Base-by-base conservation (phyloP, 2,329 filamentous ascomycete species). In the Aureobasidium sp. region DNA sequence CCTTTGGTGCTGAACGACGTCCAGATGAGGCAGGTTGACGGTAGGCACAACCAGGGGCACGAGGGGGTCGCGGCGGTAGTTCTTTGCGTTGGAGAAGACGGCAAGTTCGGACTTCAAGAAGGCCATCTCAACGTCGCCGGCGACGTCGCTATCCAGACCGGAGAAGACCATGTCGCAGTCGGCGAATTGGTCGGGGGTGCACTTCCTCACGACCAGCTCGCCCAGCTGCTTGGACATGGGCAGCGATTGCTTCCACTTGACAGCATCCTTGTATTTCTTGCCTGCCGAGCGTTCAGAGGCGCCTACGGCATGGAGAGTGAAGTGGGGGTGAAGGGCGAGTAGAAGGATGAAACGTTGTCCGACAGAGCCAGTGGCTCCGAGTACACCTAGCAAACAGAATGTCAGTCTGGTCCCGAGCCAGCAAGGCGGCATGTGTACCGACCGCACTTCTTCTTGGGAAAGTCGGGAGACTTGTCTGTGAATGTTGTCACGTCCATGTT, bases 31-130 rank as follows among this genome's bases (percentile, higher is more conserved):
- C 13, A 96, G 86, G 79, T 97, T 97, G 74, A 97, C 92, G 25
- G 91, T 96, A 1, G 94, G 94, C 9, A 97, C 92, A 66, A 97
- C 89, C 71, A 97, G 86, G 11, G 94, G 94, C 2, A 97, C 91
- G 53, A 93, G 81, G 25, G 91, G 91, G 73, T 96, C 87, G 73
- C 88, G 88, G 69, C 94, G 89, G 82, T 96, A 91, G 83, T 97
- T 97, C 78, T 97, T 97, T 57, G 94, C 92, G 76, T 97, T 99
- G 70, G 91, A 96, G 80, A 99, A 97, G 73, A 97, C 89, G 70
- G 90, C 86, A 57, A 97, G 85, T 71, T 96, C 87, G 64, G 91
- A 87, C 72, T 88, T 88, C 71, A 96, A 83, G 75, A 97, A 97
- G 68, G 89, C 89, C 83, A 90, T 90, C 95, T 91, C 91, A 72